Evolutionary conservation across 73 alveolate genomes (phyloP).

Genomic region (Durusdinium trenchii): DNA sequence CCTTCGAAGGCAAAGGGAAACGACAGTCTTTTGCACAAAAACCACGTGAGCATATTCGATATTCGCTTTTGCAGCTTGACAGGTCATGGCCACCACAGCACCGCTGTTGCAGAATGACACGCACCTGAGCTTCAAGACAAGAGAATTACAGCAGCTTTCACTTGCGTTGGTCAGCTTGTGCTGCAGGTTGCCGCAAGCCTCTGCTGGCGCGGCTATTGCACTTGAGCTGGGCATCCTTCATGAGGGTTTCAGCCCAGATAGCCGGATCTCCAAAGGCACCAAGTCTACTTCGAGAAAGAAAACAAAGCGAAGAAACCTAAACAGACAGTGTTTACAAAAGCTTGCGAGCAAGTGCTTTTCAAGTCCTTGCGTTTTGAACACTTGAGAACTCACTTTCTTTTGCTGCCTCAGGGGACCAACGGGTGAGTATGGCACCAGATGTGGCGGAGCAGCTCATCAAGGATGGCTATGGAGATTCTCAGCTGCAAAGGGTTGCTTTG

Average conservation of each 20-base stretch:
- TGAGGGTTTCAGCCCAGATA: slow-evolving; percentile 81
- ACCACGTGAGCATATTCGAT: no score
- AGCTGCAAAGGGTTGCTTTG: neutral
- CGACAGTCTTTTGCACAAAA: no score
- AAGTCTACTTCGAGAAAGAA: no score
- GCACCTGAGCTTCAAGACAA: neutral
- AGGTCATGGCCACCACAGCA: slow-evolving; percentile 41
- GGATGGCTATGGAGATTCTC: slow-evolving; percentile 79
- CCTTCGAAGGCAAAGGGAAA: no score
- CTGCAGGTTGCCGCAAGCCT: slow-evolving; percentile 49
- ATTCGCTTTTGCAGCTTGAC: no score
- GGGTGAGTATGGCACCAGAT: slow-evolving; percentile 80
- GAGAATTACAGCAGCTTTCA: neutral
- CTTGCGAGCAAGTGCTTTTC: no score
- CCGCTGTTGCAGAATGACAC: slow-evolving; percentile 15
- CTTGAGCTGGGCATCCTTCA: slow-evolving; percentile 82
- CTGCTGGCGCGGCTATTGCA: slow-evolving; percentile 50
- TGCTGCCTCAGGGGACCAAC: slow-evolving; percentile 64
- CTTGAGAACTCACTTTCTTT: neutral
- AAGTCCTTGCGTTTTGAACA: no score
- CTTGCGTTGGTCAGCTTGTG: neutral
- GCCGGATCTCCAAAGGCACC: slow-evolving; percentile 60
- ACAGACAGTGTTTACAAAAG: no score
- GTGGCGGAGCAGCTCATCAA: slow-evolving; percentile 94
- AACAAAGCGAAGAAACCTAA: no score